Evolutionary conservation across 495 filamentous ascomycete genomes (phyloP).

Genomic region (Neohortaea acidophila): DNA sequence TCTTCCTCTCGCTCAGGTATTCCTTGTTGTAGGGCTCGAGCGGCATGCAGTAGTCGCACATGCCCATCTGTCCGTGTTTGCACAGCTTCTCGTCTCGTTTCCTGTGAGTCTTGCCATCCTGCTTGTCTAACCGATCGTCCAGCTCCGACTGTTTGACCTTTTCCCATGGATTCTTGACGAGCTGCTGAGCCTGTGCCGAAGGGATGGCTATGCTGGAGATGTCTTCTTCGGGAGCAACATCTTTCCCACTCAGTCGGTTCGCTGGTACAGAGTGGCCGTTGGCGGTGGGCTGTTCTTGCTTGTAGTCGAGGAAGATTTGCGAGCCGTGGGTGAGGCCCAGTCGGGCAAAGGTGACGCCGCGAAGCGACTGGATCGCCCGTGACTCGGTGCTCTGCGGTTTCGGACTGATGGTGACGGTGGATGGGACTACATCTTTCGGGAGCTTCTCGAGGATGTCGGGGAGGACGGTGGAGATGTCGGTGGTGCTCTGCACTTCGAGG

Average conservation of each 20-base stretch:
- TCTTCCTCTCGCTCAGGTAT: conserved; percentile 86
- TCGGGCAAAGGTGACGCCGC: conserved; percentile 48
- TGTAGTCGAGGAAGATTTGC: conserved; percentile 71
- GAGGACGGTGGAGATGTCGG: conserved; percentile 34
- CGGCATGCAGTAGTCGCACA: conserved; percentile 99
- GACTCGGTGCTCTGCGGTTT: conserved; percentile 59
- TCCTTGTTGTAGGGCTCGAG: conserved; percentile 81
- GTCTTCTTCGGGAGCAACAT: conserved; percentile 54
- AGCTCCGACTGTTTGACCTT: conserved; percentile 70
- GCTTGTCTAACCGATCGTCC: conserved; percentile 71
- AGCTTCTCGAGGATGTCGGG: conserved; percentile 46
- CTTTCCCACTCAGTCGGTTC: conserved; percentile 55
- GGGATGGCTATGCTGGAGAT: conserved; percentile 41
- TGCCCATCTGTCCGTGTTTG: conserved; percentile 85
- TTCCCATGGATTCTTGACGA: conserved; percentile 87
- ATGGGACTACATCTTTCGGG: conserved; percentile 53
- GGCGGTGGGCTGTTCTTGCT: conserved; percentile 34
- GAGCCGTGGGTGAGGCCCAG: conserved; percentile 75
- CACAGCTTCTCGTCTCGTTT: conserved; percentile 73
- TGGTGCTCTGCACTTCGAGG: conserved; percentile 44
- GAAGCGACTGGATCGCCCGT: conserved; percentile 50
- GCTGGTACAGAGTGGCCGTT: conserved; percentile 32
- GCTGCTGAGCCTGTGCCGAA: conserved; percentile 34
- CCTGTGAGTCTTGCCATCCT: conserved; percentile 84
- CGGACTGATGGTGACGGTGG: conserved; percentile 67